These are phyloP conservation scores for Neofusicoccum laricinum DNA, from an alignment of 2,329 filamentous ascomycete species.

Conservation along the genomic window DNA sequence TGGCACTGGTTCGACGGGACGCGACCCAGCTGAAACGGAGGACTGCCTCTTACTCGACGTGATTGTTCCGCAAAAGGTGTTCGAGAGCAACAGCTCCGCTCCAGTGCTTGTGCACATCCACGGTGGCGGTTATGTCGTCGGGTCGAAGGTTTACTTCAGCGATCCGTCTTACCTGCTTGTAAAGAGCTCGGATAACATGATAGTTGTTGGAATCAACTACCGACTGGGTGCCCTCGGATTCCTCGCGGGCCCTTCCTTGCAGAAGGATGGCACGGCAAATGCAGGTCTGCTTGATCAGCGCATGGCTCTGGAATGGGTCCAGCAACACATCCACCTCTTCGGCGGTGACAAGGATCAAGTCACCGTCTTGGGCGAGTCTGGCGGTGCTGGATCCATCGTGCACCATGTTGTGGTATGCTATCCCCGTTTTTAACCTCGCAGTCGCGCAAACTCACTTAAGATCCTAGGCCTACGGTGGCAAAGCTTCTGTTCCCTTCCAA, in stretches of 20 bases:
- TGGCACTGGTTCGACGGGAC: no score
- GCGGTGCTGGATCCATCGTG: constrained; percentile 39
- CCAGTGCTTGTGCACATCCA: constrained; percentile 45
- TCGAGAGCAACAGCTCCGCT: constrained; percentile 29
- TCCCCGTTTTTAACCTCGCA: no score
- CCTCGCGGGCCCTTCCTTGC: constrained; percentile 31
- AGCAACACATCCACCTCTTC: constrained; percentile 38
- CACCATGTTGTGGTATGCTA: constrained; percentile 26
- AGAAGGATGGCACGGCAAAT: constrained; percentile 35
- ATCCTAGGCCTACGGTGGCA: constrained; percentile 32
- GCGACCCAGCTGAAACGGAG: constrained; percentile 19
- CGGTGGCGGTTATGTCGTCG: constrained; percentile 42
- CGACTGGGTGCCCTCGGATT: constrained; percentile 42
- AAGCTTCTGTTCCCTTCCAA: constrained; percentile 38
- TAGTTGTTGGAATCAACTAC: constrained; percentile 51
- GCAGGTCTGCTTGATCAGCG: constrained; percentile 37
- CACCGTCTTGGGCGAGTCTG: constrained; percentile 38
- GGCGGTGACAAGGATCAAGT: constrained; percentile 38
- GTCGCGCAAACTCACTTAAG: no score
- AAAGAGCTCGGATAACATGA: constrained; percentile 30
- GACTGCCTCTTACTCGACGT: constrained; percentile 43
- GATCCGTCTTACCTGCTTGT: constrained; percentile 29
- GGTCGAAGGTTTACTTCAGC: constrained; percentile 39
- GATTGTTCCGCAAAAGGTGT: constrained; percentile 34
- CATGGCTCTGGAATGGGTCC: constrained; percentile 40